Base-by-base conservation (phyloP, 441 rosid species). In the Adansonia rubrostipa region DNA sequence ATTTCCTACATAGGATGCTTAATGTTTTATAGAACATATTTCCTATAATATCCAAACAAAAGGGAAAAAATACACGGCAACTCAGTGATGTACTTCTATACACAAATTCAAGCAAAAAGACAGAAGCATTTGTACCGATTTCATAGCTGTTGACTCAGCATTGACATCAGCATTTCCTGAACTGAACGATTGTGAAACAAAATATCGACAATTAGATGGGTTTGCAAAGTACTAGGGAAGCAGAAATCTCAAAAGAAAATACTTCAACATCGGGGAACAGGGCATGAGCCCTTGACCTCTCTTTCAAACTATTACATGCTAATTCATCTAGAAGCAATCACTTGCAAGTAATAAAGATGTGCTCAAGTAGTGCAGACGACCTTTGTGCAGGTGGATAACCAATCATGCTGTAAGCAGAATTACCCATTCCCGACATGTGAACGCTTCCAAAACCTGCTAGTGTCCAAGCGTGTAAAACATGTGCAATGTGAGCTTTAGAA, bases 391-490 rank as follows among this genome's bases (percentile, higher is more conserved):
- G 84, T 91, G 98, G 88, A 91, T 88, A 91, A 91, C 88, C 95
- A 93, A 86, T 89, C 80, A 83, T 92, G 96, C 82, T 88, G 98
- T 87, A 80, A 87, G 96, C 85, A 88, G 98, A 85, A 89, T 85
- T 92, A 93, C 84, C 80, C 90, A 86, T 89, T 90, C 95, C 99
- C 92, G 95, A 90, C 84, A 89, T 71, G 91, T 90, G 92, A 86
- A 86, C 77, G 94, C 97, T 92, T 92, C 96, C 93, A 89, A 86
- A 83, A 90, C 99, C 99, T 95, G 98, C 91, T 93, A 84, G 93
- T 93, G 93, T 85, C 90, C 94, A 92, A 85, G 90, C 87, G 95
- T 92, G 98, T 89, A 91, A 92, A 86, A 90, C 88, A 86, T 87
- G 97, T 92, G 98, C 91, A 84, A 84, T 85, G 96, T 95, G 95